Base-by-base conservation (phyloP, 106 monocot genomes). In the Posidonia australis region DNA sequence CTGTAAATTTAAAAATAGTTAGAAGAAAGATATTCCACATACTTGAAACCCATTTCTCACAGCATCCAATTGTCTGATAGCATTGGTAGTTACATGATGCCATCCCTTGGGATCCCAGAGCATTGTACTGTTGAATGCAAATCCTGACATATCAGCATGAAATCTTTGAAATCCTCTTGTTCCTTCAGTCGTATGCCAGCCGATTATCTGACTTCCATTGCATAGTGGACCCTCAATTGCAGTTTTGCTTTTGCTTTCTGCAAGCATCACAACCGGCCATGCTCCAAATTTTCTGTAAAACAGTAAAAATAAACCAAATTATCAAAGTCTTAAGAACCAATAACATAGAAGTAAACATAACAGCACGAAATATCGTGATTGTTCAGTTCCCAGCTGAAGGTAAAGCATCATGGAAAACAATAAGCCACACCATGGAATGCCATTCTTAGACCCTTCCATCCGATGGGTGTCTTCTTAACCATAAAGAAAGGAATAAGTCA, bases 131-230 rank as follows among this genome's bases (percentile, higher is more conserved):
- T 98, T 90, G 70, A 98, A 98, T 69, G 90, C 96, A 76, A 98
- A 98, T 29, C 96, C 96, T 16, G 96, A 98, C 87, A 85, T 90
- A 67, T 87, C 87, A 68, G 90, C 87, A 83, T 98, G 96, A 87
- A 98, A 98, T 48, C 96, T 90, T 62, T 80, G 67, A 54, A 87
- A 79, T 60, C 71, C 78, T 70, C 79, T 90, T 29, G 84, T 87
- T 66, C 83, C 85, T 61, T 90, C 87, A 75, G 84, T 90, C 22
- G 96, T 98, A 58, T 98, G 84, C 96, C 96, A 98, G 11, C 96
- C 96, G 64, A 87, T 79, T 26, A 98, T 78, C 73, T 81, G 78
- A 44, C 77, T 80, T 63, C 86, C 72, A 63, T 82, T 87, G 72
- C 96, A 98, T 20, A 90, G 79, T 62, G 96, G 90, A 62, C 96